phyloP scores from a whole-genome alignment of 2,329 filamentous ascomycete genomes.

The Neonectria ditissima region DNA sequence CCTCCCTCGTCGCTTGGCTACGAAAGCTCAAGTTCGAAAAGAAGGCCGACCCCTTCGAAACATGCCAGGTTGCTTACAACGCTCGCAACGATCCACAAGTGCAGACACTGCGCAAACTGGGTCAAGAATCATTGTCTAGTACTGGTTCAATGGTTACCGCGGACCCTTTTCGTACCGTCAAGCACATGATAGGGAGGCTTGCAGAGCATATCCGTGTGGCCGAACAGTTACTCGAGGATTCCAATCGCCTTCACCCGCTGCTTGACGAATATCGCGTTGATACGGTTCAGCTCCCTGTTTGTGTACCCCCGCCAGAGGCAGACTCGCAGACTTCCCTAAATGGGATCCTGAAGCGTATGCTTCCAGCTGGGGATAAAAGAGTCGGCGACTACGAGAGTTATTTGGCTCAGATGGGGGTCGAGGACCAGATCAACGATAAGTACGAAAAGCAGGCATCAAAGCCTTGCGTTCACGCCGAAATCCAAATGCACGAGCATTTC shows the following conservation, averaged over 20 bases:
- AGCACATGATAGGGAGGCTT: slow-evolving; percentile 59
- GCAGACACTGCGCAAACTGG: slow-evolving; percentile 25
- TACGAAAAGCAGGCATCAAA: slow-evolving; percentile 35
- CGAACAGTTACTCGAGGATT: slow-evolving; percentile 52
- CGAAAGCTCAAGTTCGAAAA: slow-evolving; percentile 8
- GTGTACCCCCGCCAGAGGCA: slow-evolving; percentile 36
- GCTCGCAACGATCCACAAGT: slow-evolving; percentile 35
- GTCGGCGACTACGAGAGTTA: slow-evolving; percentile 14
- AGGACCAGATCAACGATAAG: slow-evolving; percentile 19
- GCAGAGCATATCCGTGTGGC: slow-evolving; percentile 56
- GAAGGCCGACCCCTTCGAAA: background rate
- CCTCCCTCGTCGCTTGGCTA: slow-evolving; percentile 27
- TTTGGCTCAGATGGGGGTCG: slow-evolving; percentile 16
- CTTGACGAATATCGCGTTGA: slow-evolving; percentile 48
- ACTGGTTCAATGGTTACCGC: background rate
- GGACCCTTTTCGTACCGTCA: slow-evolving; percentile 44
- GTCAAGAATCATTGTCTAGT: slow-evolving; percentile 11
- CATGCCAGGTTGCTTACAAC: slow-evolving; percentile 32
- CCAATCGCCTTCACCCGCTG: slow-evolving; percentile 45
- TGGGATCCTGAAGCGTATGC: slow-evolving; percentile 50
- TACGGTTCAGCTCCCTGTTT: slow-evolving; percentile 27
- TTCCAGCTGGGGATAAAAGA: slow-evolving; percentile 27
- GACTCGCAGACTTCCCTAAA: slow-evolving; percentile 47
- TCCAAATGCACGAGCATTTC: slow-evolving; percentile 61
- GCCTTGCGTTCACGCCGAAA: slow-evolving; percentile 57